Evolutionary conservation across 208 protist genomes (phyloP), one percentile per base, ranked within the genome.

Genomic region (Phytomonas sp.): DNA sequence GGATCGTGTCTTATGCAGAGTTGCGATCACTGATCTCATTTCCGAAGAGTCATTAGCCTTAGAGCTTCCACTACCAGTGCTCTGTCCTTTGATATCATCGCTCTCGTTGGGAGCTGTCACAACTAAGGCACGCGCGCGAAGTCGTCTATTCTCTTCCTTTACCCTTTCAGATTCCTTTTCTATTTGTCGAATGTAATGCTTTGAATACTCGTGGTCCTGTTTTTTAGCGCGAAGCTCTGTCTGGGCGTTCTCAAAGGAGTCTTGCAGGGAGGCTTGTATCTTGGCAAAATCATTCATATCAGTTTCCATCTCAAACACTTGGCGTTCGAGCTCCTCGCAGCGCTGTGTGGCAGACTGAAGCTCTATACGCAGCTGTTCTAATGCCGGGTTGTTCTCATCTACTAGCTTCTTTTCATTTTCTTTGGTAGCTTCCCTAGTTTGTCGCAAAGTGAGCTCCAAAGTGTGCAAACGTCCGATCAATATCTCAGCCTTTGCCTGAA

Each of bases 201-300:
- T 37, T n/a, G 59, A 65, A 26, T 49, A 65, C 37, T 65, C 33
- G 19, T 80, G 78, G 71, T 91, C 85, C 40, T 88, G 75, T 71
- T 78, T 77, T 67, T 82, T 84, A 3, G 80, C 82, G 11, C 82
- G 85, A 62, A 91, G 70, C 69, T 86, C 75, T 60, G 75, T 66
- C 67, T 82, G 77, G 10, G 82, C 66, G 63, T 61, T 66, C 42
- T 85, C 80, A 2, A 88, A 73, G 62, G 75, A 67, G 34, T 67
- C 68, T 69, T 84, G 85, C 73, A 88, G 76, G 23, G 80, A 42
- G 60, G 75, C 71, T 62, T 86, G 82, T n/a, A 91, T 88, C 64
- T 80, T 76, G 4, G 72, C 73, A 34, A 91, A 71, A 70, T 87
- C 85, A 65, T 76, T 77, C 75, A 91, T 80, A 66, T 91, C 85